A percentile compares a stretch with the other conserved stretches of the same genome.
Conservation (phyloP, 352 stramenopile genomes). For the Phytophthora sojae region DNA sequence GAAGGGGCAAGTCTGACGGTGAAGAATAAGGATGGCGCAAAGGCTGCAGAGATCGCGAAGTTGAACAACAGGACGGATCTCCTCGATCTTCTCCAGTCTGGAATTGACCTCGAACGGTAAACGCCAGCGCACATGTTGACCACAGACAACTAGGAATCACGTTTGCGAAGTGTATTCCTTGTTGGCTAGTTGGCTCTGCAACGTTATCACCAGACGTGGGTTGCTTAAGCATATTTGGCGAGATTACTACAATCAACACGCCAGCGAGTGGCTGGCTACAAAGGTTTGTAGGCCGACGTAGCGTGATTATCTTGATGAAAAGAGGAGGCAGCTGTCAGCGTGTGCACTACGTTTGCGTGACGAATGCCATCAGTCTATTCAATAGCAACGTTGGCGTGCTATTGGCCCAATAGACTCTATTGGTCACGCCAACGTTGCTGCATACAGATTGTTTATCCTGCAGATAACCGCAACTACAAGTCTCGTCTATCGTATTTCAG, state of each 20-base stretch:
- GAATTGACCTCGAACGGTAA: not conserved
- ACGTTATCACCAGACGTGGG: not conserved
- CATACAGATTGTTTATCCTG: not conserved
- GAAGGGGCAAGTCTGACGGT: constrained; percentile 6
- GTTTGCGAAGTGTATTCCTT: not conserved
- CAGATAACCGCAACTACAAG: too few relatives aligned
- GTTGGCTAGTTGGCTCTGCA: not conserved
- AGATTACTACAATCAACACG: not conserved
- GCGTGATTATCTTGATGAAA: not conserved
- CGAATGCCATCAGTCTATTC: not conserved
- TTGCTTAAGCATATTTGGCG: not conserved
- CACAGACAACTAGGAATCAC: not conserved
- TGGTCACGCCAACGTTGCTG: not conserved
- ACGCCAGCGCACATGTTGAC: not conserved
- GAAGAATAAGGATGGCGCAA: constrained; percentile 6
- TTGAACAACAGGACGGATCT: constrained; percentile 20
- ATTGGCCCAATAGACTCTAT: too few relatives aligned
- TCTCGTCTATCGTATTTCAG: not conserved
- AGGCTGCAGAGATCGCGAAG: constrained; percentile 1
- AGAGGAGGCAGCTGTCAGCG: not conserved
- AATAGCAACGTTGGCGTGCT: too few relatives aligned
- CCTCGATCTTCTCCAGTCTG: constrained; percentile 1
- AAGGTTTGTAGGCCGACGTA: not conserved
- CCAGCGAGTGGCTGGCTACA: not conserved
- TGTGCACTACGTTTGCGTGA: not conserved